Conservation (phyloP, 2,329 filamentous ascomycete species). For the Coniochaeta sp. region DNA sequence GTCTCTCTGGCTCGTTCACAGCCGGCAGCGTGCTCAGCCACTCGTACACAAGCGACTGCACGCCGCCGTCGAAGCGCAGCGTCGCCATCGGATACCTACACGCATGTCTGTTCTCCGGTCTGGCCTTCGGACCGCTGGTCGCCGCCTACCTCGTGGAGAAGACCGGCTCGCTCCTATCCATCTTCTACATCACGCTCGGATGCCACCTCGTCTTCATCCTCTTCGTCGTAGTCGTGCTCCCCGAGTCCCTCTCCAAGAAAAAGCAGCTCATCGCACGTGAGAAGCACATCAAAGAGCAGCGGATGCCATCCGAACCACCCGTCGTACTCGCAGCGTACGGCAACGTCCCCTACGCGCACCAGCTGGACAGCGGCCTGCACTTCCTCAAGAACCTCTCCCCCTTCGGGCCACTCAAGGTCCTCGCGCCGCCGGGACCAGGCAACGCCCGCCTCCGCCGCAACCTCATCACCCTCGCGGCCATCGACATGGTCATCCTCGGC, state of each 20-base stretch:
- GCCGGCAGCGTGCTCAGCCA: conserved; percentile 68
- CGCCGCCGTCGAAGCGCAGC: conserved; percentile 68
- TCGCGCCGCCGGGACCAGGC: conserved; percentile 64
- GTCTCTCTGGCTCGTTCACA: conserved; percentile 82
- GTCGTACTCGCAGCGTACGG: conserved; percentile 5
- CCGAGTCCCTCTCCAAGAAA: conserved; percentile 74
- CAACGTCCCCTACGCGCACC: conserved; percentile 8
- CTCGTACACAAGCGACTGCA: conserved; percentile 87
- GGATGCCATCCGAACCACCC: not conserved
- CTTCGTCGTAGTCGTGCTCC: conserved; percentile 64
- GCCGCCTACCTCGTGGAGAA: conserved; percentile 72
- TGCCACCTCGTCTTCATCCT: conserved; percentile 69
- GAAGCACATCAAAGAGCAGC: conserved; percentile 45
- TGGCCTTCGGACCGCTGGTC: conserved; percentile 78
- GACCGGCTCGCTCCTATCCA: conserved; percentile 67
- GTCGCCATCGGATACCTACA: conserved; percentile 87
- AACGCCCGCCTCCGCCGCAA: conserved; percentile 65
- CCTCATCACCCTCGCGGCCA: conserved; percentile 69
- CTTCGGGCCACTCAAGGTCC: conserved; percentile 67
- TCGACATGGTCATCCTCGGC: conserved; percentile 78
- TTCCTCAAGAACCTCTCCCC: conserved; percentile 52
- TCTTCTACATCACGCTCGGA: conserved; percentile 75
- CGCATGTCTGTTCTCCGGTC: conserved; percentile 79
- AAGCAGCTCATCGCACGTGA: conserved; percentile 65
- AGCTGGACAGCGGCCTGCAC: conserved; percentile 19